Evolutionary conservation across 2,329 filamentous ascomycete species (phyloP).

Genomic region (Clonostachys byssicola): DNA sequence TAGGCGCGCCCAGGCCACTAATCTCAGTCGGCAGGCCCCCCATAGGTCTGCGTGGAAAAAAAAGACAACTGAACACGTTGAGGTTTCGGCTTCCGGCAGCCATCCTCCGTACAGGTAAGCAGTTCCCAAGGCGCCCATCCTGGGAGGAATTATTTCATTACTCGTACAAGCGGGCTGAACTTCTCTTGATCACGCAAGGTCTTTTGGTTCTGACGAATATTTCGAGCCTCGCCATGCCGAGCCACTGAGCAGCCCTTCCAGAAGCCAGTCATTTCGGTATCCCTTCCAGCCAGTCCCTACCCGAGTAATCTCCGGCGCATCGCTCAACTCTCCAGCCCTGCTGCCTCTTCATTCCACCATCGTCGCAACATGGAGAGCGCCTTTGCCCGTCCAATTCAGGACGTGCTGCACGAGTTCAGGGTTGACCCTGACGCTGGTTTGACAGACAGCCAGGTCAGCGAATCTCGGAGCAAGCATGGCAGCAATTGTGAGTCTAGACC

Average conservation of each 20-base stretch:
- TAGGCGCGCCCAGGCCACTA: no score
- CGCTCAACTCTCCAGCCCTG: no score
- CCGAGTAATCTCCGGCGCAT: no score
- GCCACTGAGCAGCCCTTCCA: background rate
- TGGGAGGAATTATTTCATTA: no score
- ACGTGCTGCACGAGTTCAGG: slow-evolving; percentile 55
- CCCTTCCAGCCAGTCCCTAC: background rate
- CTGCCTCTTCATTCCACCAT: no score
- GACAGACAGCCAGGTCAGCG: slow-evolving; percentile 52
- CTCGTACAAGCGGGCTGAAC: background rate
- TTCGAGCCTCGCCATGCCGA: background rate
- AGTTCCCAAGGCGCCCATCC: no score
- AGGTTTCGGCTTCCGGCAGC: slow-evolving; percentile 7
- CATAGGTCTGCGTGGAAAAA: no score
- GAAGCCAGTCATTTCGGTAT: background rate
- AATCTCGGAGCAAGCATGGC: slow-evolving; percentile 54
- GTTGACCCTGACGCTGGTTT: slow-evolving; percentile 53
- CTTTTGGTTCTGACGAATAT: background rate
- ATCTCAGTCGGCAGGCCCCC: no score
- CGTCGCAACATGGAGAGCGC: slow-evolving; percentile 54
- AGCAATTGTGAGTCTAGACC: slow-evolving; percentile 53
- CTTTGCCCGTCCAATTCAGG: slow-evolving; percentile 51
- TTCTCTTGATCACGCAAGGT: background rate
- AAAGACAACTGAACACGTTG: slow-evolving; percentile 14
- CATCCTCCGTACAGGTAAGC: no score